phyloP scores from a whole-genome alignment of 2,329 filamentous ascomycete genomes.

The Stagonosporopsis chrysanthemi region DNA sequence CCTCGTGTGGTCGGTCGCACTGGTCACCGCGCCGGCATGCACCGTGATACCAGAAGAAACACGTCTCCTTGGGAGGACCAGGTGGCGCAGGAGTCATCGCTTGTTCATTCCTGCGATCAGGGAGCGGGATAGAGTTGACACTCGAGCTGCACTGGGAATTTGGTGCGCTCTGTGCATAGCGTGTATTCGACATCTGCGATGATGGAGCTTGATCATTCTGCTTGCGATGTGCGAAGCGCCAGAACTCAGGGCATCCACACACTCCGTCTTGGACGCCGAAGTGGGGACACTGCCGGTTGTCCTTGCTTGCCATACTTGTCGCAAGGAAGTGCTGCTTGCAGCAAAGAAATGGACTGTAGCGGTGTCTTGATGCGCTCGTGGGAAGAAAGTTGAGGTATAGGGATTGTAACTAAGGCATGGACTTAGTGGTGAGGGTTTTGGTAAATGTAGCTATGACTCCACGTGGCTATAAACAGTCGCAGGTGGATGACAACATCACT shows the following conservation, averaged over 20 bases:
- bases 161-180: not conserved
- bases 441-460: not conserved
- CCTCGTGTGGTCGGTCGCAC: slow-evolving; percentile 25
- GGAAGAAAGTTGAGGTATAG: not conserved
- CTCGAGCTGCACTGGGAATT: not conserved
- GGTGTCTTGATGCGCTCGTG: not conserved
- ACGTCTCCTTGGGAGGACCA: slow-evolving; percentile 31
- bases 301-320: slow-evolving; percentile 5
- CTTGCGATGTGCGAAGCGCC: slow-evolving; percentile 14
- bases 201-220: not conserved
- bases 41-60: slow-evolving; percentile 41
- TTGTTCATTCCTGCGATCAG: not conserved
- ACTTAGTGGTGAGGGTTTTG: not conserved
- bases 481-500: not conserved
- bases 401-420: not conserved
- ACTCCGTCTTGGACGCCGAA: slow-evolving; percentile 28
- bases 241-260: slow-evolving; percentile 38
- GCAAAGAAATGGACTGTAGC: not conserved
- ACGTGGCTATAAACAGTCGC: not conserved
- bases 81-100: slow-evolving; percentile 6
- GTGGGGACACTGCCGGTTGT: slow-evolving; percentile 14
- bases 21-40: slow-evolving; percentile 18
- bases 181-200: not conserved
- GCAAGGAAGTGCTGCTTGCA: not conserved
- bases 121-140: slow-evolving; percentile 1